Conservation (phyloP, 495 filamentous ascomycete genomes). For the Cetradonia linearis region DNA sequence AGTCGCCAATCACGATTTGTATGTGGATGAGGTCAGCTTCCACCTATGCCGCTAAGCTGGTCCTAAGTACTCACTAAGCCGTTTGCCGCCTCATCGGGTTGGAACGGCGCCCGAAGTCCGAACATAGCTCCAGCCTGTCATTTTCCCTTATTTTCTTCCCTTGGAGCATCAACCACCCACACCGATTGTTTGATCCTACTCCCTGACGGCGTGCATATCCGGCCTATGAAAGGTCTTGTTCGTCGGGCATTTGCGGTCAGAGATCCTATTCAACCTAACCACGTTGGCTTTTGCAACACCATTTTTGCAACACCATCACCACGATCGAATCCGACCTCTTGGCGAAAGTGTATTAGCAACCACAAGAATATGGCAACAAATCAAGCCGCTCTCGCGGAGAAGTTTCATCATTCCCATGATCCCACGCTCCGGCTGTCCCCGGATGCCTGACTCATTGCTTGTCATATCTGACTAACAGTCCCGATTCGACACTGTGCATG, state of each 20-base stretch:
- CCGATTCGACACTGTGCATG: neutral
- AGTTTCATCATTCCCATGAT: neutral
- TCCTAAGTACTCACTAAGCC: neutral
- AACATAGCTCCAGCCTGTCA: conserved; percentile 4
- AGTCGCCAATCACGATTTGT: neutral
- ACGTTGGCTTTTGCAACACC: neutral
- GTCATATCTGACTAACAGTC: neutral
- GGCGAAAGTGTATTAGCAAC: neutral
- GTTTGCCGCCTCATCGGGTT: neutral
- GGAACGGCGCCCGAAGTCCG: neutral
- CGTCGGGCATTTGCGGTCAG: neutral
- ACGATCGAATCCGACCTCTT: neutral
- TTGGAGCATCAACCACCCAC: neutral
- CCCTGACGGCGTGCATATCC: neutral
- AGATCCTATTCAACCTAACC: neutral
- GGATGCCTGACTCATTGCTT: neutral
- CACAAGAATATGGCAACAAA: neutral
- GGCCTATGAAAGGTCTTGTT: neutral
- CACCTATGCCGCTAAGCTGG: neutral
- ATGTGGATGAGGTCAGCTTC: neutral
- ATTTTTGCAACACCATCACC: neutral
- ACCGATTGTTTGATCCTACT: neutral
- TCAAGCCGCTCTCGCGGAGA: neutral
- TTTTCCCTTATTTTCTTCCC: neutral
- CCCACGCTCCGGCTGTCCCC: neutral